These are phyloP conservation scores for Cubamyces lactineus DNA, from an alignment of 768 basidiomycete species.

Conservation along the genomic window DNA sequence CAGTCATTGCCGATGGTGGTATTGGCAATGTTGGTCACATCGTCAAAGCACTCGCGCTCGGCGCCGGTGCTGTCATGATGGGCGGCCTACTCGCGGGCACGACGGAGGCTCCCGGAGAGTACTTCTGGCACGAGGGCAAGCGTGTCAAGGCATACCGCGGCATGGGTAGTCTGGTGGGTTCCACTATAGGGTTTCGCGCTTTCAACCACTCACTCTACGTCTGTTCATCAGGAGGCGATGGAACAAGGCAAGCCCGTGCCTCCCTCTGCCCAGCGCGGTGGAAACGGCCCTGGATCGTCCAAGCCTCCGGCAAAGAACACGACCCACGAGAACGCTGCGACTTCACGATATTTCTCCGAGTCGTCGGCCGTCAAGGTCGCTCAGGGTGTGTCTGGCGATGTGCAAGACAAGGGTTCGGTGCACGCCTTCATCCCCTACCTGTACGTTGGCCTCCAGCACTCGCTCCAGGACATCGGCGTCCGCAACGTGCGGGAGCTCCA, in stretches of 20 bases:
- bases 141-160: slow-evolving; percentile 98
- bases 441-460: slow-evolving; percentile 84
- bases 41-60: slow-evolving; percentile 93
- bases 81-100: slow-evolving; percentile 95
- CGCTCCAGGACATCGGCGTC: slow-evolving; percentile 91
- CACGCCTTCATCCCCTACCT: slow-evolving; percentile 91
- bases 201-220: neutral
- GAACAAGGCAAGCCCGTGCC: slow-evolving; percentile 64
- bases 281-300: slow-evolving; percentile 24
- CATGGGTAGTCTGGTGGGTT: slow-evolving; percentile 84
- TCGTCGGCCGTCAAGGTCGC: slow-evolving; percentile 93
- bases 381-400: slow-evolving; percentile 94
- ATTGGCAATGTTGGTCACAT: slow-evolving; percentile 96
- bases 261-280: slow-evolving; percentile 33
- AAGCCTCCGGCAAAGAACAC: slow-evolving; percentile 39
- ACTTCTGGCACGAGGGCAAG: slow-evolving; percentile 99
- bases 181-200: neutral
- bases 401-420: slow-evolving; percentile 96
- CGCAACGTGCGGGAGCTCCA: slow-evolving; percentile 67
- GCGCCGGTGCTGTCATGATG: slow-evolving; percentile 99
- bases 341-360: slow-evolving; percentile 94
- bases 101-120: slow-evolving; percentile 96
- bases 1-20: slow-evolving; percentile 96
- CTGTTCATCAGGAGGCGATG: slow-evolving; percentile 69
- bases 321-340: slow-evolving; percentile 88